Percentiles rank a stretch among this genome's conserved stretches.
Conservation (phyloP, 352 stramenopile species). For the Pythium brachiatum region DNA sequence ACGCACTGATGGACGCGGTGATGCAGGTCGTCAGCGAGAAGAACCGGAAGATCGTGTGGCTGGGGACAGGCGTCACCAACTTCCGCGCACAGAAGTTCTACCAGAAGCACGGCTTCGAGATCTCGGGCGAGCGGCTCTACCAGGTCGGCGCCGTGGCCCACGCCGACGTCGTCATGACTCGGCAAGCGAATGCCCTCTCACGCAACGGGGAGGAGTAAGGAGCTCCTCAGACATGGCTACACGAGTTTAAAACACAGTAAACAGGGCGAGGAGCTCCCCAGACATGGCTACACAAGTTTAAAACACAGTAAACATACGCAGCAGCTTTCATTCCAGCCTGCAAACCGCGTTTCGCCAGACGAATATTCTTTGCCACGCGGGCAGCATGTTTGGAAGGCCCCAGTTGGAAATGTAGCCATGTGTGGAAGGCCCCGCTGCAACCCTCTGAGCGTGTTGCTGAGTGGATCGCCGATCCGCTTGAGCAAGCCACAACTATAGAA, state of each 20-base stretch:
- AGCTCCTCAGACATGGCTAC: not conserved
- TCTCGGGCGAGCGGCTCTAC: slow-evolving; percentile 30
- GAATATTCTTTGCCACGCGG: too few species aligned
- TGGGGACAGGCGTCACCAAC: slow-evolving; percentile 31
- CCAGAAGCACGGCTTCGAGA: slow-evolving; percentile 30
- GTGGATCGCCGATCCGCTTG: too few species aligned
- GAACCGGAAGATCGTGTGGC: slow-evolving; percentile 28
- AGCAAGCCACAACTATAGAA: too few species aligned
- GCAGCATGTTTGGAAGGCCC: not conserved
- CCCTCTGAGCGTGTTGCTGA: too few species aligned
- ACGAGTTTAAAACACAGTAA: not conserved
- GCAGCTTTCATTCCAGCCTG: too few species aligned
- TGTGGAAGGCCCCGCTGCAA: too few species aligned
- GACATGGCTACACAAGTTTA: too few species aligned
- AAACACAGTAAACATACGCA: too few species aligned
- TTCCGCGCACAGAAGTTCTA: slow-evolving; percentile 34
- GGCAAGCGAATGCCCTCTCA: too few species aligned
- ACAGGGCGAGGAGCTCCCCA: not conserved
- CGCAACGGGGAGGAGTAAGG: too few species aligned
- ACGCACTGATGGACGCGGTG: slow-evolving; percentile 27
- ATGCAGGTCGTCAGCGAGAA: slow-evolving; percentile 24
- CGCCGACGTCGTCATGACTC: slow-evolving; percentile 14
- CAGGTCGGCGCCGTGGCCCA: slow-evolving; percentile 14
- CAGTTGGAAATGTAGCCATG: not conserved
- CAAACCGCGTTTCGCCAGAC: too few species aligned